phyloP scores from a whole-genome alignment of 1,284 basidiomycete genomes.

The Ganoderma lucidum region DNA sequence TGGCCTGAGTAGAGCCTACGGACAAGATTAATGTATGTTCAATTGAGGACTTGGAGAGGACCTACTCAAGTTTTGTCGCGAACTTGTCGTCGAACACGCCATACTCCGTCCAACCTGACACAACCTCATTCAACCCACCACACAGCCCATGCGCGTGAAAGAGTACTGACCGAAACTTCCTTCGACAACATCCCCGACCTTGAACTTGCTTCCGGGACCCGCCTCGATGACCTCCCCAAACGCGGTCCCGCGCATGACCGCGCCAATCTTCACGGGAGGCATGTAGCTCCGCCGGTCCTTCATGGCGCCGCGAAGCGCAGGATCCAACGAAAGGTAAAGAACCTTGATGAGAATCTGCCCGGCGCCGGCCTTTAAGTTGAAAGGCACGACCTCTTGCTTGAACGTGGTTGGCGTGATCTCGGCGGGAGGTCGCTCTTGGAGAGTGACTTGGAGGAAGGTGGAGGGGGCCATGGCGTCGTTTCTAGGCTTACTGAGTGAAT shows the following conservation, averaged over 20 bases:
- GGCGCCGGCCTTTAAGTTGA: slow-evolving; percentile 61
- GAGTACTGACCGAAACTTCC: slow-evolving; percentile 60
- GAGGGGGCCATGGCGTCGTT: slow-evolving; percentile 40
- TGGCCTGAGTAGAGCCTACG: slow-evolving; percentile 51
- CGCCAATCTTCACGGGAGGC: slow-evolving; percentile 82
- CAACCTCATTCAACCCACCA: neutral
- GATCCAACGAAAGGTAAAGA: slow-evolving; percentile 82
- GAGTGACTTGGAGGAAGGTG: slow-evolving; percentile 72
- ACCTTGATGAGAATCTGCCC: slow-evolving; percentile 77
- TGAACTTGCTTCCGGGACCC: slow-evolving; percentile 60
- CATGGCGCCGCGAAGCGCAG: slow-evolving; percentile 88
- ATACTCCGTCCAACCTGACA: slow-evolving; percentile 82
- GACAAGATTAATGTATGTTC: slow-evolving; percentile 49
- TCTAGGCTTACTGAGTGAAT: neutral
- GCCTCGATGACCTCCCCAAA: slow-evolving; percentile 74
- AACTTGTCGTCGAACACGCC: slow-evolving; percentile 65
- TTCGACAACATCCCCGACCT: slow-evolving; percentile 72
- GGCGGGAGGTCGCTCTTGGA: slow-evolving; percentile 74
- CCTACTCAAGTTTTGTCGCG: slow-evolving; percentile 62
- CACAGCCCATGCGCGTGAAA: neutral
- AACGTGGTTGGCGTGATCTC: slow-evolving; percentile 79
- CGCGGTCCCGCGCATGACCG: slow-evolving; percentile 80
- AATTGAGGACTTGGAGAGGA: slow-evolving; percentile 33
- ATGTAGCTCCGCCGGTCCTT: slow-evolving; percentile 74
- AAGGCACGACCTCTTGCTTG: slow-evolving; percentile 62